Base-by-base conservation (phyloP, 2,329 filamentous ascomycete species). In the Hirsutella rhossiliensis region DNA sequence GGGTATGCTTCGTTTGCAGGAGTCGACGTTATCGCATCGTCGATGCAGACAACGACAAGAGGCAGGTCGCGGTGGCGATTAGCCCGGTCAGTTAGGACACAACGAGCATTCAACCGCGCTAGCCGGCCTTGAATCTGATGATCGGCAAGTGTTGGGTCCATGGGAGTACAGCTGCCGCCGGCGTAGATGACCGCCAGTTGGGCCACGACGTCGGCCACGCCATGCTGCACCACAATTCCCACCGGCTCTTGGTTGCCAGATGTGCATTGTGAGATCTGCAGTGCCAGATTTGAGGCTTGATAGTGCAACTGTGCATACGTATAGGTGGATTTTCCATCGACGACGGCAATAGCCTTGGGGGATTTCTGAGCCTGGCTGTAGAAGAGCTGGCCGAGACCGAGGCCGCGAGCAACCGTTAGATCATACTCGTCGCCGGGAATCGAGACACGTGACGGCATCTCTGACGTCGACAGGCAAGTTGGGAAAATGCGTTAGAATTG, bases 61-160 rank as follows among this genome's bases (percentile, higher is more conserved):
- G 27, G 17, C 15, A 41, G 20, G 11, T 28, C n/a, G 7, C 39
- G 28, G 11, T 19, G 8, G n/a, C 11, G 2, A 13, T 41, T 41
- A 23, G 13, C 28, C 39, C 15, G 27, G 18, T 41, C 39, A 3
- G 29, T 18, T 2, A 41, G 9, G 9, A 41, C 28, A 18, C 28
- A 41, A 15, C 28, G 28, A 11, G 39, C 39, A 8, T 18, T 17
- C 23, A 41, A n/a, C 39, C 39, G 28, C 39, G 15, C 11, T 11
- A 41, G 28, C 17, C 39, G n/a, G 11, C n/a, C n/a, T 29, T 41
- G 27, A 31, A 41, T 41, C 39, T 41, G 39, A 30, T 41, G 39
- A 30, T 41, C 39, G 11, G 15, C 39, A 2, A 41, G 28, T 3
- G 39, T 41, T 18, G 39, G 39, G 15, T 41, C 39, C 39, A 41